Conservation (phyloP, 192 early-diverging fungal genomes). For the Podila horticola region DNA sequence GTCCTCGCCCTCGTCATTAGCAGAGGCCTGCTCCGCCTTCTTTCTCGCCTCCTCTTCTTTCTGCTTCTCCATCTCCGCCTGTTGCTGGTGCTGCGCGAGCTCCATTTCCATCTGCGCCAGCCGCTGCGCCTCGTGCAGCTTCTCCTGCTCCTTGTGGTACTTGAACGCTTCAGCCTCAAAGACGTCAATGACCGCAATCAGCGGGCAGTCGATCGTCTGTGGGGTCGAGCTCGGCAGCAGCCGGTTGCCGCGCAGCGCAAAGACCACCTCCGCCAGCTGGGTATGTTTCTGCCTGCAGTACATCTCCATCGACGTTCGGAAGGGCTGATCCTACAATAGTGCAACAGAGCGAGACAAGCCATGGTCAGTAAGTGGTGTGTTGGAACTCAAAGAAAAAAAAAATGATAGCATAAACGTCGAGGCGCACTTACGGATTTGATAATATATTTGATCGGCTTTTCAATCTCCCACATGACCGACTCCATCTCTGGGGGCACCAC, state of each 20-base stretch:
- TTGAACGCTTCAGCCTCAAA: slow-evolving; percentile 18
- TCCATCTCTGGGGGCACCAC: neutral
- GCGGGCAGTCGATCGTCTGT: slow-evolving; percentile 16
- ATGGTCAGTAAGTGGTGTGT: too few relatives aligned
- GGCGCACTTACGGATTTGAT: slow-evolving; percentile 15
- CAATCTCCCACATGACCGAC: neutral
- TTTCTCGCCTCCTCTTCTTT: neutral
- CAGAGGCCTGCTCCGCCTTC: neutral
- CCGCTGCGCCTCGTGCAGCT: slow-evolving; percentile 1
- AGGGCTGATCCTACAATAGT: slow-evolving; percentile 18
- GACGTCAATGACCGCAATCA: slow-evolving; percentile 14
- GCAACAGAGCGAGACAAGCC: too few relatives aligned
- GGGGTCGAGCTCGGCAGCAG: slow-evolving; percentile 43
- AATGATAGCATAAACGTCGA: too few relatives aligned
- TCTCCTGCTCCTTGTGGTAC: slow-evolving; percentile 28
- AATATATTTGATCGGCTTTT: slow-evolving; percentile 2
- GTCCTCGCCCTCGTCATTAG: neutral
- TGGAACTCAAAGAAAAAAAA: neutral
- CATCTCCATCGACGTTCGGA: slow-evolving; percentile 19
- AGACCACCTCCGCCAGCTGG: slow-evolving; percentile 3
- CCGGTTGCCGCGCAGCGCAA: slow-evolving; percentile 20
- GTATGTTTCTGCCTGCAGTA: slow-evolving; percentile 22
- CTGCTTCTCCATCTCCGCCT: neutral
- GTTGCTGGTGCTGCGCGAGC: neutral
- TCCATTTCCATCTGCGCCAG: slow-evolving; percentile 22